phyloP scores from a whole-genome alignment of 2,329 filamentous ascomycete genomes.

The Neoscytalidium dimidiatum region DNA sequence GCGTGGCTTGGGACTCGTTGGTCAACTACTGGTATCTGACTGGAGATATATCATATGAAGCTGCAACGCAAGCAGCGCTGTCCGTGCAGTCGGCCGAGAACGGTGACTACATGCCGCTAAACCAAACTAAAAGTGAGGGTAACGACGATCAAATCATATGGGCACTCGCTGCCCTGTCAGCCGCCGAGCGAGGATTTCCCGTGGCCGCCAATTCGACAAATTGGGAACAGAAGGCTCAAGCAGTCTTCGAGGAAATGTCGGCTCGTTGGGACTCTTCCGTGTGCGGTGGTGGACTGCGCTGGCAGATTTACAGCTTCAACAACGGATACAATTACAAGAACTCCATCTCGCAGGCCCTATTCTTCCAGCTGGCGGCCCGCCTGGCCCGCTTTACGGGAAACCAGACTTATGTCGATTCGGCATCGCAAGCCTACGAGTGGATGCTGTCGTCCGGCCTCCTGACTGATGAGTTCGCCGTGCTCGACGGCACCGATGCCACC shows the following conservation, averaged over 20 bases:
- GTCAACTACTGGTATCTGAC: constrained; percentile 51
- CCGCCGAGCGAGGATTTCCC: constrained; percentile 69
- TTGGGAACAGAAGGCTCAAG: constrained; percentile 68
- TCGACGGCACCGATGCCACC: constrained; percentile 44
- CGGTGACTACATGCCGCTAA: constrained; percentile 45
- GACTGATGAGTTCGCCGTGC: constrained; percentile 49
- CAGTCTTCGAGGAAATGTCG: constrained; percentile 72
- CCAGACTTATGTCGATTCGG: constrained; percentile 60
- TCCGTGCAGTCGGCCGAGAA: constrained; percentile 43
- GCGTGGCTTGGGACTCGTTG: constrained; percentile 40
- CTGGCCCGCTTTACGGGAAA: constrained; percentile 71
- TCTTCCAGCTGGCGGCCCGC: constrained; percentile 79
- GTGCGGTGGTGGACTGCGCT: constrained; percentile 73
- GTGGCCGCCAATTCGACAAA: constrained; percentile 56
- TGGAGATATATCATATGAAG: constrained; percentile 45
- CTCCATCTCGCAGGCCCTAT: constrained; percentile 75
- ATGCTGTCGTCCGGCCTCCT: constrained; percentile 52
- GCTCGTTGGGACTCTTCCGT: constrained; percentile 67
- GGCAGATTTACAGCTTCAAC: constrained; percentile 80
- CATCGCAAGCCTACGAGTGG: constrained; percentile 65
- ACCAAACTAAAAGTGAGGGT: constrained; percentile 54
- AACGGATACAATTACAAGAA: constrained; percentile 82
- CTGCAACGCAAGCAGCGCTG: constrained; percentile 45
- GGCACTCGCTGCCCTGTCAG: constrained; percentile 67
- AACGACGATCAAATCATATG: constrained; percentile 79